Evolutionary conservation across 495 filamentous ascomycete genomes (phyloP).

Genomic region (Hypoxylon lienhwacheense): DNA sequence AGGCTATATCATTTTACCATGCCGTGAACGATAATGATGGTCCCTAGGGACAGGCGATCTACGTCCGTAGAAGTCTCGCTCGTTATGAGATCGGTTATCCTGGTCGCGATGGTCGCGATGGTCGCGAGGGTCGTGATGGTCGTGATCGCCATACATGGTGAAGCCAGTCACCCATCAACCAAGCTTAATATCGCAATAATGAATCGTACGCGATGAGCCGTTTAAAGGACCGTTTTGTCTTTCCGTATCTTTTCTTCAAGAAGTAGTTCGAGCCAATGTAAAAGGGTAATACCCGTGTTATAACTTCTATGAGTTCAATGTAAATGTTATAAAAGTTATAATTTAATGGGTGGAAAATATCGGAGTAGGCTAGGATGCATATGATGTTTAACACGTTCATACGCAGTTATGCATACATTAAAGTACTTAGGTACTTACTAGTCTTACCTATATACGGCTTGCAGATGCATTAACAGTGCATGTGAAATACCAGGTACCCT

Average conservation of each 20-base stretch:
- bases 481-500: not conserved
- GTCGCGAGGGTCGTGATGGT: no score
- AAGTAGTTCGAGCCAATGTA: no score
- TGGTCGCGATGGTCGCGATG: conserved; percentile 34
- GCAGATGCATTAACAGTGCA: no score
- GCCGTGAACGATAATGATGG: conserved; percentile 46
- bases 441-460: not conserved
- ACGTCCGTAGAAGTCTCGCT: conserved; percentile 43
- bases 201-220: not conserved
- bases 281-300: no score
- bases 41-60: conserved; percentile 36
- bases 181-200: not conserved
- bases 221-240: no score
- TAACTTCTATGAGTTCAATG: no score
- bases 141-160: conserved; percentile 35
- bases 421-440: not conserved
- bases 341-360: not conserved
- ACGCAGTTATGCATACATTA: not conserved
- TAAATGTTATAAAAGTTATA: not conserved
- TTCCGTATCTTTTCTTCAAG: no score
- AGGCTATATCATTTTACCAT: conserved; percentile 53
- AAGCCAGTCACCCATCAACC: conserved; percentile 7
- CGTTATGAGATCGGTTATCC: conserved; percentile 33
- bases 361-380: not conserved
- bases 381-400: not conserved